phyloP scores from a whole-genome alignment of 441 rosid genomes.

The Populus hybrid region DNA sequence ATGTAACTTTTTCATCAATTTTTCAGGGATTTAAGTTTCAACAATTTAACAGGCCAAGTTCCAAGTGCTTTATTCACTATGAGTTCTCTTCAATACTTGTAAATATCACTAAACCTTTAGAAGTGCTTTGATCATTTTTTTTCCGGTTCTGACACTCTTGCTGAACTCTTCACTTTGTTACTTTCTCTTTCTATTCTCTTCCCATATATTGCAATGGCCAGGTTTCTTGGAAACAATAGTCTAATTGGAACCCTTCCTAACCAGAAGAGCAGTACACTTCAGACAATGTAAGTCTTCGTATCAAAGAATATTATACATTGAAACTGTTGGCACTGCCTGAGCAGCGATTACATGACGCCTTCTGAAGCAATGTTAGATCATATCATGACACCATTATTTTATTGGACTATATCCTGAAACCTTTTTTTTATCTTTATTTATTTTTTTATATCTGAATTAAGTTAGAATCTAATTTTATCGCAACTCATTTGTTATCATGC shows the following conservation, averaged over 20 bases:
- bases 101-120: conserved; percentile 1
- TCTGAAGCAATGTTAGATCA: background rate
- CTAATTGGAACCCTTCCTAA: conserved; percentile 22
- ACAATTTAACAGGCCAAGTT: conserved; percentile 33
- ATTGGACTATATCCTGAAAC: background rate
- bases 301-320: background rate
- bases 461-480: background rate
- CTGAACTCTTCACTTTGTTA: no score
- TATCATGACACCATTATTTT: background rate
- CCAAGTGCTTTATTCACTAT: conserved; percentile 25
- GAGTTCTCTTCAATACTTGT: conserved; percentile 23
- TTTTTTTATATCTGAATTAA: background rate
- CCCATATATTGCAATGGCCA: background rate
- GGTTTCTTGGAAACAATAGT: conserved; percentile 39
- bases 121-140: no score
- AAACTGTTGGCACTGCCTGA: background rate
- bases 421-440: background rate
- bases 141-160: no score
- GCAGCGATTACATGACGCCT: background rate
- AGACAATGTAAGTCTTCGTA: conserved; percentile 19
- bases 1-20: no score
- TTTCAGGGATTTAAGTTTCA: no score
- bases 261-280: conserved; percentile 17
- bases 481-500: background rate
- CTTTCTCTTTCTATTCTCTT: no score